Percentiles rank a stretch among this genome's conserved stretches.
Conservation (phyloP, 148 eudicot species). For the Arbutus unedo region DNA sequence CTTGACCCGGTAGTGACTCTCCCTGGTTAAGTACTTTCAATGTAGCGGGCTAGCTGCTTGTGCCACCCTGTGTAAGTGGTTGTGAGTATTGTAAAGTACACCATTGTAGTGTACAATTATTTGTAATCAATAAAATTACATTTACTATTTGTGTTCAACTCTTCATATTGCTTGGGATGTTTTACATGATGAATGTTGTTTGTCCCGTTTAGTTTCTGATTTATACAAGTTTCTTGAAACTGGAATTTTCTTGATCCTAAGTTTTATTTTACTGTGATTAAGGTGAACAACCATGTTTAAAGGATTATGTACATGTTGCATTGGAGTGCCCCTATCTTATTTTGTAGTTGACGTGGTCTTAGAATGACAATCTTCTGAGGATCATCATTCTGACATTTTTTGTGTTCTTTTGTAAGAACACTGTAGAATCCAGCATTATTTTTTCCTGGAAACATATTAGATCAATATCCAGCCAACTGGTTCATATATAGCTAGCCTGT, state of each 20-base stretch:
- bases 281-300: neutral
- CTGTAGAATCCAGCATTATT: neutral
- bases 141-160: neutral
- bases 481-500: neutral
- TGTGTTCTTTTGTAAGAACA: neutral
- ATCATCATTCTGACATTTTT: neutral
- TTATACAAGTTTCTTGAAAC: neutral
- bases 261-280: neutral
- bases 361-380: neutral
- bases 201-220: neutral
- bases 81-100: too few relatives aligned
- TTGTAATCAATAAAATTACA: too few relatives aligned
- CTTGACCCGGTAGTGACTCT: too few relatives aligned
- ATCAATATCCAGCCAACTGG: neutral
- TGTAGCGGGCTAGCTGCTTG: too few relatives aligned
- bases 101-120: too few relatives aligned
- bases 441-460: neutral
- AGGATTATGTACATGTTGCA: neutral
- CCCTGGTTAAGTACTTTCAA: too few relatives aligned
- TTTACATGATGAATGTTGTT: neutral
- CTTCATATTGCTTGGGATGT: neutral
- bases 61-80: too few relatives aligned
- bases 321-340: neutral
- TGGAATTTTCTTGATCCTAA: neutral
- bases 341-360: neutral